These are phyloP conservation scores for Xerocomus brunneocitrinus DNA, from an alignment of 768 basidiomycete species.

Conservation along the genomic window DNA sequence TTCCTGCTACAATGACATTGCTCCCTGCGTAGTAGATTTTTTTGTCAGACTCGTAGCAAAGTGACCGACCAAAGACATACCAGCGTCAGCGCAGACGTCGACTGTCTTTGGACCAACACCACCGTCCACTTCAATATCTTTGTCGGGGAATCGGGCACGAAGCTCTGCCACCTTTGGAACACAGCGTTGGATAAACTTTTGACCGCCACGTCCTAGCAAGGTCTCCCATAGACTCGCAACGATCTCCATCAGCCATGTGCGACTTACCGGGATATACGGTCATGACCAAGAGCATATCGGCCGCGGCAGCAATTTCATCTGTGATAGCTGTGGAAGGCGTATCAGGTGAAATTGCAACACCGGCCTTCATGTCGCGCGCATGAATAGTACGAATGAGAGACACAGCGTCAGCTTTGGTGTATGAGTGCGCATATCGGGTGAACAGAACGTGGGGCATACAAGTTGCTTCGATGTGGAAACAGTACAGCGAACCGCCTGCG, in stretches of 20 bases:
- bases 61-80: slow-evolving; percentile 35
- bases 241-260: background rate
- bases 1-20: slow-evolving; percentile 98
- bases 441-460: slow-evolving; percentile 42
- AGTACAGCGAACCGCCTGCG: slow-evolving; percentile 92
- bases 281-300: slow-evolving; percentile 97
- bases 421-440: slow-evolving; percentile 15
- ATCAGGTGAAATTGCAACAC: slow-evolving; percentile 94
- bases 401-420: slow-evolving; percentile 55
- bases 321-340: slow-evolving; percentile 88
- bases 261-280: slow-evolving; percentile 85
- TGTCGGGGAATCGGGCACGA: slow-evolving; percentile 83
- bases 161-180: slow-evolving; percentile 91
- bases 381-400: slow-evolving; percentile 80
- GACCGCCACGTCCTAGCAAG: slow-evolving; percentile 77
- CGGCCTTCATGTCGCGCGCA: slow-evolving; percentile 83
- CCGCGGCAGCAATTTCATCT: slow-evolving; percentile 73
- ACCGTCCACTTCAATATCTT: slow-evolving; percentile 98
- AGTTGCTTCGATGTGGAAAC: slow-evolving; percentile 95
- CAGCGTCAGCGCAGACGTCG: slow-evolving; percentile 83
- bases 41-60: background rate
- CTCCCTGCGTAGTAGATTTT: slow-evolving; percentile 53
- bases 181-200: slow-evolving; percentile 92
- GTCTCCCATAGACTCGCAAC: background rate
- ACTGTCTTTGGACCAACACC: slow-evolving; percentile 93